A percentile compares a stretch with the other conserved stretches of the same genome.
Evolutionary conservation across 2,329 filamentous ascomycete species (phyloP).

Genomic region (Cytospora chrysosperma): DNA sequence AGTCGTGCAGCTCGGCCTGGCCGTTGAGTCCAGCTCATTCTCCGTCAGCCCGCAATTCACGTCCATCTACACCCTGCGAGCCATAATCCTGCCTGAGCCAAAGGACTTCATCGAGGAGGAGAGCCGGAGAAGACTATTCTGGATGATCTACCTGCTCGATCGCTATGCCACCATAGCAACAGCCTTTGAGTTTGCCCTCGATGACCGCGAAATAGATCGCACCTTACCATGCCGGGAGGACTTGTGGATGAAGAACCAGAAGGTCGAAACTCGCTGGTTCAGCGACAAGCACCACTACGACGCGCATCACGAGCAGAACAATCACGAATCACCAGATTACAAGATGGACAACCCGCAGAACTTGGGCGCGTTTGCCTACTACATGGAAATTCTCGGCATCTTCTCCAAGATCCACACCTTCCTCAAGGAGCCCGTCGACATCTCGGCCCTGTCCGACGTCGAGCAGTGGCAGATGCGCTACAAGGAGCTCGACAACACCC

Average conservation of each 20-base stretch:
- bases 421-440: slow-evolving; percentile 85
- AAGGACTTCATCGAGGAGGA: slow-evolving; percentile 89
- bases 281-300: slow-evolving; percentile 32
- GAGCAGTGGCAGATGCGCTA: slow-evolving; percentile 88
- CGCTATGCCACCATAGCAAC: slow-evolving; percentile 88
- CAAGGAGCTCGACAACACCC: slow-evolving; percentile 75
- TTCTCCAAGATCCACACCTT: slow-evolving; percentile 86
- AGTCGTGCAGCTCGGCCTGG: slow-evolving; percentile 82
- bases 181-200: slow-evolving; percentile 86
- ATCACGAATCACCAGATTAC: slow-evolving; percentile 51
- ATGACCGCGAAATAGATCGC: slow-evolving; percentile 87
- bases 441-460: slow-evolving; percentile 78
- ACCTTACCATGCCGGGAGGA: slow-evolving; percentile 85
- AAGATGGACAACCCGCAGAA: slow-evolving; percentile 72
- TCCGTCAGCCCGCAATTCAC: slow-evolving; percentile 75
- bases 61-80: slow-evolving; percentile 85
- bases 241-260: slow-evolving; percentile 78
- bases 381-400: slow-evolving; percentile 85
- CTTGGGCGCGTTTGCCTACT: slow-evolving; percentile 83
- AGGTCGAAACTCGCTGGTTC: slow-evolving; percentile 84
- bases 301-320: slow-evolving; percentile 19
- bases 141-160: slow-evolving; percentile 91
- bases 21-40: slow-evolving; percentile 78
- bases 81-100: slow-evolving; percentile 80
- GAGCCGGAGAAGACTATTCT: slow-evolving; percentile 79